Evolutionary conservation across 2,329 filamentous ascomycete genomes (phyloP), one percentile per base, ranked within the genome.

Genomic region (Colletotrichum sp.): DNA sequence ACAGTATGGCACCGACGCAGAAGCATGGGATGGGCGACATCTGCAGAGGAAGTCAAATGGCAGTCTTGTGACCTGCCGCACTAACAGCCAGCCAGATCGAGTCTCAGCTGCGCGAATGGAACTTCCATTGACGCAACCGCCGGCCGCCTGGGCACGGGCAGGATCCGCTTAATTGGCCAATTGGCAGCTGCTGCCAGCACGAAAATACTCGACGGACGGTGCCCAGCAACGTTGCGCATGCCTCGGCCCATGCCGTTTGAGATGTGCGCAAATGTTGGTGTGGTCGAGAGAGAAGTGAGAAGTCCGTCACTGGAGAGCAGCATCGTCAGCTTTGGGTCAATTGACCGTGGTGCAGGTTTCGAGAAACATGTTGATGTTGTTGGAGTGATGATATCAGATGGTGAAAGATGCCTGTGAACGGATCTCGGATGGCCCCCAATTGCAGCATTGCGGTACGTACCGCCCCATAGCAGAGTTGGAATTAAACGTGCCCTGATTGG

Each of bases 401-500:
- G 16, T 63, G 36, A 62, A 26, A 60, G 24, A 63, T 63, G 36
- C 57, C 24, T 30, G 67, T 49, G 55, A 63, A 52, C 36, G 68
- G 68, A 70, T 70, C 36, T 70, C 57, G 68, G 67, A 62, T 70
- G 68, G 36, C 24, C 13, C 62, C 63, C 55, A 49, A 63, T 65
- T 52, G 34, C 60, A 72, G 28, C 30, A 39, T n/a, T 16, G 9
- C 39, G 49, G 62, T 67, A 67, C 69, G 60, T 72, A 64, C 60
- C 60, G 13, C 55, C 32, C 57, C 68, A 68, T 55, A 24, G 39
- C n/a, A 49, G 18, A 70, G 68, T 70, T 70, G 68, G 68, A 70
- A 70, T 63, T 55, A 63, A 63, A 70, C 49, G 49, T 34, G 75
- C 64, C 80, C 39, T 82, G 69, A 87, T 87, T 87, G 85, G 85